phyloP scores from a whole-genome alignment of 139 green algal genomes.

The Micromonas pusilla region DNA sequence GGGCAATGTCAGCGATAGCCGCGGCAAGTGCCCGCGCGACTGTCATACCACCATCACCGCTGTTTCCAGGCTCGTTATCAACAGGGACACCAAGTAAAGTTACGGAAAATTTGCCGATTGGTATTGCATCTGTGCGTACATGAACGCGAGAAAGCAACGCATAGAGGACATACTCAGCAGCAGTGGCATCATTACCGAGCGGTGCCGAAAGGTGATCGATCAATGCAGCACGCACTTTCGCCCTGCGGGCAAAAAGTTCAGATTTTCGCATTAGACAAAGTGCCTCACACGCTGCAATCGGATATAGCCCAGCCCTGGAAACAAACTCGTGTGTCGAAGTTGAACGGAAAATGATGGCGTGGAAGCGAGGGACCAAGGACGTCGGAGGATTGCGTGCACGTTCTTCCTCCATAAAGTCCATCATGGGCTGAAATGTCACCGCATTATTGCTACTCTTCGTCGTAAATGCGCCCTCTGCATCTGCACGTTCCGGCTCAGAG shows the following conservation, averaged over 20 bases:
- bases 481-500: too few relatives aligned
- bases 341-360: background rate
- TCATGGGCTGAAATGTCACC: too few relatives aligned
- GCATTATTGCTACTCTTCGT: too few relatives aligned
- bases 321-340: background rate
- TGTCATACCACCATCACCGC: background rate
- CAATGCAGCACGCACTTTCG: background rate
- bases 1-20: background rate
- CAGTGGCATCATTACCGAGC: conserved; percentile 12
- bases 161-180: conserved; percentile 22
- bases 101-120: conserved; percentile 19
- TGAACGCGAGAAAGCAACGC: background rate
- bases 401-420: conserved; percentile 8
- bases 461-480: too few relatives aligned
- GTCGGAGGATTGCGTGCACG: background rate
- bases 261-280: too few relatives aligned
- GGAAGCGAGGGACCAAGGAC: conserved; percentile 2
- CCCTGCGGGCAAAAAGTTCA: too few relatives aligned
- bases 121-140: background rate
- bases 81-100: conserved; percentile 1
- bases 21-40: background rate
- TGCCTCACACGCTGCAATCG: too few relatives aligned
- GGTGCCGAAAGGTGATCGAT: background rate
- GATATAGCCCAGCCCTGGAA: too few relatives aligned
- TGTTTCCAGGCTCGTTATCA: background rate